Evolutionary conservation across 176 grass and related monocot genomes (phyloP).

Genomic region (Olyra latifolia): DNA sequence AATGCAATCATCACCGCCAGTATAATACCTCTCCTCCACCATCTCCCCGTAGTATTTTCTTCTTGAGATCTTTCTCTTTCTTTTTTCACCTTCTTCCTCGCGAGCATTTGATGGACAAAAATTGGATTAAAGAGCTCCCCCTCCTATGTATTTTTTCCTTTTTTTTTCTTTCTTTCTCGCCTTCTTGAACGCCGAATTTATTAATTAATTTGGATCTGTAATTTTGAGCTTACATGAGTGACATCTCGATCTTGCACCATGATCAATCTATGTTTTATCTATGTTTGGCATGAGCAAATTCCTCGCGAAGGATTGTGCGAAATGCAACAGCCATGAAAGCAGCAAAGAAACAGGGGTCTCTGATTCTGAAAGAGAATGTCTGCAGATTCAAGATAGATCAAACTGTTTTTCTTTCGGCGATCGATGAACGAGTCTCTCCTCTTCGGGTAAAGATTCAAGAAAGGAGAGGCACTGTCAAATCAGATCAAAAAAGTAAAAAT

Average conservation of each 20-base stretch:
- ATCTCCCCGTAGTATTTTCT: conserved; percentile 29
- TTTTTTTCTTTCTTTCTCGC: conserved; percentile 3
- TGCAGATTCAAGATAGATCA: not conserved
- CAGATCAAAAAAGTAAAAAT: not conserved
- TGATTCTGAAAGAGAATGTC: not conserved
- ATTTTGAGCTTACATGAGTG: not conserved
- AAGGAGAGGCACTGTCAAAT: not conserved
- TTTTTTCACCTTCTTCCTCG: not conserved
- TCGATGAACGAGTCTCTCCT: not conserved
- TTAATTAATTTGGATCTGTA: conserved; percentile 29
- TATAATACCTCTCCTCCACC: conserved; percentile 35
- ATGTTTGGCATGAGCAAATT: not conserved
- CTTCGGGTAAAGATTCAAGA: not conserved
- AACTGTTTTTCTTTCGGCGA: not conserved
- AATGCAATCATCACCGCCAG: conserved; percentile 6
- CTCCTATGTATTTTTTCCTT: conserved; percentile 41
- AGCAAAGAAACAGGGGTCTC: not conserved
- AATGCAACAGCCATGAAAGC: not conserved
- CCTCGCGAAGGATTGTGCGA: not conserved
- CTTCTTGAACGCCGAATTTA: not conserved
- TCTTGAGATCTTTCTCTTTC: not conserved
- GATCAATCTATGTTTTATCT: not conserved
- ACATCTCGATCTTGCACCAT: not conserved
- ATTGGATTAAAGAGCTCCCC: conserved; percentile 39
- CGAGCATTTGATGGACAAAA: conserved; percentile 37